Base-by-base conservation (phyloP, 768 basidiomycete species). In the Suillus ampliporus region DNA sequence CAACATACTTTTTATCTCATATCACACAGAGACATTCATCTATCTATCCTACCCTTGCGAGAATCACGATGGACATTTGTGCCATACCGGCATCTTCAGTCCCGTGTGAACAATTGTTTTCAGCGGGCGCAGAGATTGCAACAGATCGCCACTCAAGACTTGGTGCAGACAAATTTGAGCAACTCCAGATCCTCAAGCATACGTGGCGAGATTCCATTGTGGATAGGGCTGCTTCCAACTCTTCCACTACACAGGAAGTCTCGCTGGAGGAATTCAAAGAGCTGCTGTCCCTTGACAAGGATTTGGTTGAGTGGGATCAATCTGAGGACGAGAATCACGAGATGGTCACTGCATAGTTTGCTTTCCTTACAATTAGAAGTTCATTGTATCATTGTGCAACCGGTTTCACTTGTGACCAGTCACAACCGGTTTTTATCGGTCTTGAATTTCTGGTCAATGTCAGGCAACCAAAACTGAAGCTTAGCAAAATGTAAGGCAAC, bases 111-210 rank as follows among this genome's bases (percentile, higher is more conserved):
- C 31, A 31, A 6, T 6, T 31, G 6, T 31, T 31, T 6, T 31
- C 31, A 31, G 31, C 6, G 31, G 31, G 31, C 6, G 31, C 31
- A 31, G 31, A 31, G 6, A 31, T 31, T 31, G 31, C 31, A 31
- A 31, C 31, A 3, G 31, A 31, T 31, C 31, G 31, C 6, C 31
- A 6, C 31, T 31, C 65, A 1, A 11, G 17, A 0, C 46, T 68
- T 0, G 61, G 58, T 0, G 15, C 67, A 8, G 46, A 46, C 5
- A 8, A 41, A 1, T 64, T 67, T 17, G 61, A 67, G 47, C 58
- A 57, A 28, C 21, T 68, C 4, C 57, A 63, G 35, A 17, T 57
- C 2, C 44, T 64, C 21, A 60, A 66, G 31, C 66, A 37, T 37
- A n/a, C 59, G 6, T 68, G 62, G 65, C 10, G 57, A 2, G 41